These are phyloP conservation scores for Hypoxylon sp. DNA, from an alignment of 2,329 filamentous ascomycete genomes.

Conservation along the genomic window DNA sequence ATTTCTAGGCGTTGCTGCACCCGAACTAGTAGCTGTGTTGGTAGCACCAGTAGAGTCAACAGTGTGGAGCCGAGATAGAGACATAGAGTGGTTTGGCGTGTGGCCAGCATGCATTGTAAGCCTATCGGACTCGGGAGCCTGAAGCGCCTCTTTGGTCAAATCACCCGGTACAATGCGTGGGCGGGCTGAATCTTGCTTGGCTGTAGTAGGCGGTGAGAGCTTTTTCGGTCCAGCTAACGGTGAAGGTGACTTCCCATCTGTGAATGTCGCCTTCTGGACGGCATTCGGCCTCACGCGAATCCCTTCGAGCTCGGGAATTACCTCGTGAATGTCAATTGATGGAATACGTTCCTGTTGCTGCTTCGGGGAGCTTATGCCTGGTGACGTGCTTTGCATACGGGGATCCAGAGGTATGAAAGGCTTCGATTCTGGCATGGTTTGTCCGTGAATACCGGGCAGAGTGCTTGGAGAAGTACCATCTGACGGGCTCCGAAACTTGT, in stretches of 20 bases:
- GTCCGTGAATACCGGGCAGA: constrained; percentile 47
- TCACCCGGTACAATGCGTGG: constrained; percentile 56
- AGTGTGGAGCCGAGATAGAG: constrained; percentile 66
- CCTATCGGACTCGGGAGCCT: constrained; percentile 64
- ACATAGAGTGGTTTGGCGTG: constrained; percentile 70
- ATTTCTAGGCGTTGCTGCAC: constrained; percentile 57
- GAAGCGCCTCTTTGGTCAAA: constrained; percentile 63
- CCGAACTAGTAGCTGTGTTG: constrained; percentile 59
- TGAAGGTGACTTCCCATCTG: constrained; percentile 52
- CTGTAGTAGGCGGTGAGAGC: constrained; percentile 51
- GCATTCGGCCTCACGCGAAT: constrained; percentile 70
- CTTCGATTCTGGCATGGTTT: constrained; percentile 56
- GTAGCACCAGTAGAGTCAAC: constrained; percentile 59
- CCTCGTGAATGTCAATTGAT: constrained; percentile 70
- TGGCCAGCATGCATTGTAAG: constrained; percentile 75
- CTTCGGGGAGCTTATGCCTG: constrained; percentile 41
- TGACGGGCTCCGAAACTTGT: constrained; percentile 40
- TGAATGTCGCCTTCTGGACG: constrained; percentile 67
- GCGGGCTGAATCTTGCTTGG: constrained; percentile 50
- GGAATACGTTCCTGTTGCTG: constrained; percentile 57
- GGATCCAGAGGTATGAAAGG: constrained; percentile 61
- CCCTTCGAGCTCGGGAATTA: constrained; percentile 72
- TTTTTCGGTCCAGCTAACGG: constrained; percentile 50
- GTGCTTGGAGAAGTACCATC: constrained; percentile 45
- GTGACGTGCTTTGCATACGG: constrained; percentile 60